phyloP scores from a whole-genome alignment of 495 filamentous ascomycete genomes.

The Hypoxylon fuscum region DNA sequence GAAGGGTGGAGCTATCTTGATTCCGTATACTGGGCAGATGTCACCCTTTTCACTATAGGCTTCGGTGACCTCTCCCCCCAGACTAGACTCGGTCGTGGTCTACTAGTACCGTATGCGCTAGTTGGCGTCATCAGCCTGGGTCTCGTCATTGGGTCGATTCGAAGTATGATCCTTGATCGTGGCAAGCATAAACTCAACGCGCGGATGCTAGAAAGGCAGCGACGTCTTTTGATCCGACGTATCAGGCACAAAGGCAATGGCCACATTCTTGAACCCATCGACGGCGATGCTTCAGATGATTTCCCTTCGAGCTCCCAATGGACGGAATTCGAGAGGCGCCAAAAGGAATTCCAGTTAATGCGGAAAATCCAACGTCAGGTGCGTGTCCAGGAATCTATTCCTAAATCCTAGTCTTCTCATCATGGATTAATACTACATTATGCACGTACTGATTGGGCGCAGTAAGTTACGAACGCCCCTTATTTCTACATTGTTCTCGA shows the following conservation, averaged over 20 bases:
- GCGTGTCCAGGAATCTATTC: neutral
- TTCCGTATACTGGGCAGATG: constrained; percentile 83
- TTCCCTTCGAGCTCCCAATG: constrained; percentile 9
- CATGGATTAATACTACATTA: no score
- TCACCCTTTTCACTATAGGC: constrained; percentile 85
- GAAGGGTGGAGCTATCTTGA: constrained; percentile 85
- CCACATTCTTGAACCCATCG: constrained; percentile 60
- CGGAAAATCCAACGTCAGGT: constrained; percentile 72
- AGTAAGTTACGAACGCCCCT: no score
- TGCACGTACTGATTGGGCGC: no score
- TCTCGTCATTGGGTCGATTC: constrained; percentile 84
- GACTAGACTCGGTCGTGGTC: constrained; percentile 63
- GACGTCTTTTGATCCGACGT: constrained; percentile 62
- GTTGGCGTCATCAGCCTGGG: constrained; percentile 84
- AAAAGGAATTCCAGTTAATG: constrained; percentile 86
- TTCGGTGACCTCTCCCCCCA: constrained; percentile 73
- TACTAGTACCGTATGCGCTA: constrained; percentile 83
- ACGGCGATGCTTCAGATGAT: constrained; percentile 37
- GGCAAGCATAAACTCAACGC: constrained; percentile 75
- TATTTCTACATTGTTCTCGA: neutral
- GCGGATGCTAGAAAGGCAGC: constrained; percentile 74
- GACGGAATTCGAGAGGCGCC: constrained; percentile 67
- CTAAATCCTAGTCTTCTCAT: neutral
- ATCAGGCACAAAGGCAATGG: constrained; percentile 59
- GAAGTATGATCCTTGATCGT: constrained; percentile 79